Evolutionary conservation across 768 basidiomycete genomes (phyloP).

Genomic region (Clavaria fumosa): DNA sequence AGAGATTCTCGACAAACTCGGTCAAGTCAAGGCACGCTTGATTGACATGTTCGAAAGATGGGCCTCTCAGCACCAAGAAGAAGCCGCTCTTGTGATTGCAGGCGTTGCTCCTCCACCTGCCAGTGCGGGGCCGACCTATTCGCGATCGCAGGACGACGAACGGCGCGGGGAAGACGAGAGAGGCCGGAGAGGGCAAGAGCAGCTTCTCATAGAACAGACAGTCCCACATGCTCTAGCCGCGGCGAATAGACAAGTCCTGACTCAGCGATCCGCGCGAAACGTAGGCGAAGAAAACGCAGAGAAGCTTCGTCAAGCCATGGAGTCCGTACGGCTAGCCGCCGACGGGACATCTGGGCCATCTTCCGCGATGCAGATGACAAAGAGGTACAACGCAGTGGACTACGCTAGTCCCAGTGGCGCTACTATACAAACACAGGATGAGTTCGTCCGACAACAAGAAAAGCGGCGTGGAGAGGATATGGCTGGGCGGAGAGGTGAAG

Average conservation of each 20-base stretch:
- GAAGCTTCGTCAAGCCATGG: neutral
- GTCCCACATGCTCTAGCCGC: too few species aligned
- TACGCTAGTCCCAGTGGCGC: neutral
- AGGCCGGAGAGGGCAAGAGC: neutral
- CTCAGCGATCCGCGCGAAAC: too few species aligned
- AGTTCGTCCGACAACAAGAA: constrained; percentile 24
- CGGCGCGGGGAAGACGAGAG: neutral
- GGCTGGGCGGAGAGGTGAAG: constrained; percentile 19
- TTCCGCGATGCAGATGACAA: neutral
- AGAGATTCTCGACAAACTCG: constrained; percentile 52
- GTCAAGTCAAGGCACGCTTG: constrained; percentile 47
- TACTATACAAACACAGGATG: neutral
- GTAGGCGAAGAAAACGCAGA: neutral
- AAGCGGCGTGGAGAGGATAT: constrained; percentile 34
- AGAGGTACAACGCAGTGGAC: neutral
- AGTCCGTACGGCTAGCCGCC: neutral
- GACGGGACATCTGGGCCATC: neutral
- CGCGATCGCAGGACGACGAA: neutral
- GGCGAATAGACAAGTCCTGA: too few species aligned
- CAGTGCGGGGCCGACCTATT: constrained; percentile 10
- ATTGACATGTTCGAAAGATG: constrained; percentile 52
- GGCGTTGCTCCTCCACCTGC: constrained; percentile 15
- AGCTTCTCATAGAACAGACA: too few species aligned
- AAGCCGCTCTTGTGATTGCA: too few species aligned
- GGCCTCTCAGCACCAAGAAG: constrained; percentile 29